A percentile compares a stretch with the other conserved stretches of the same genome.
Evolutionary conservation across 257 asterid genomes (phyloP).

Genomic region (Capsicum rhomboideum): DNA sequence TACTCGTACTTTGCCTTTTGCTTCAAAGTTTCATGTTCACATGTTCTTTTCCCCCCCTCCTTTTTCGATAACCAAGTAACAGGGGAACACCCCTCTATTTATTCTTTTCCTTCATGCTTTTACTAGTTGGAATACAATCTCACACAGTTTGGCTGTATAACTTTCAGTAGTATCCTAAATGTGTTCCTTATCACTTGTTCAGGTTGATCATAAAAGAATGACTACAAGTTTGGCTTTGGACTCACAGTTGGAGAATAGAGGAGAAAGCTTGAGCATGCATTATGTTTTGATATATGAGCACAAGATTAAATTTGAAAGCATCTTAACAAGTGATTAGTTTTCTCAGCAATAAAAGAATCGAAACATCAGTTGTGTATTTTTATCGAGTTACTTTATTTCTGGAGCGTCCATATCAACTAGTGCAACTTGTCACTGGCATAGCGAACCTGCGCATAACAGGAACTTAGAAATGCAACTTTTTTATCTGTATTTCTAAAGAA

Average conservation of each 20-base stretch:
- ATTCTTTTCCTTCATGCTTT: neutral
- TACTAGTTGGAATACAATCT: neutral
- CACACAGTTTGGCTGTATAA: neutral
- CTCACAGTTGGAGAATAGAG: too few relatives aligned
- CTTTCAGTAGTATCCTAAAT: neutral
- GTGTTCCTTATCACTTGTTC: neutral
- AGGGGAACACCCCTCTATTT: neutral
- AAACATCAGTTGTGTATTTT: neutral
- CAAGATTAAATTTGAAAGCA: neutral
- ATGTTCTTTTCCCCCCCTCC: too few relatives aligned
- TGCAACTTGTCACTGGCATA: neutral
- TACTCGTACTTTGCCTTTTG: too few relatives aligned
- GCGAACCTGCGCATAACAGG: too few relatives aligned
- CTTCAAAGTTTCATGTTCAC: too few relatives aligned
- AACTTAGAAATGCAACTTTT: too few relatives aligned
- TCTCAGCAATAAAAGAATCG: neutral
- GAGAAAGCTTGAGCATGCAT: too few relatives aligned
- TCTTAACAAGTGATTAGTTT: neutral
- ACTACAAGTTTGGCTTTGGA: neutral
- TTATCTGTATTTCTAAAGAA: too few relatives aligned
- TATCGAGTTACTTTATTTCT: neutral
- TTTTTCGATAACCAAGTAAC: too few relatives aligned
- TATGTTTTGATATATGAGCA: neutral
- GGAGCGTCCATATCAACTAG: neutral
- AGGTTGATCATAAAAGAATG: slow-evolving; percentile 11